Conservation (phyloP, 2,329 filamentous ascomycete species). For the Didymosphaeria variabile region DNA sequence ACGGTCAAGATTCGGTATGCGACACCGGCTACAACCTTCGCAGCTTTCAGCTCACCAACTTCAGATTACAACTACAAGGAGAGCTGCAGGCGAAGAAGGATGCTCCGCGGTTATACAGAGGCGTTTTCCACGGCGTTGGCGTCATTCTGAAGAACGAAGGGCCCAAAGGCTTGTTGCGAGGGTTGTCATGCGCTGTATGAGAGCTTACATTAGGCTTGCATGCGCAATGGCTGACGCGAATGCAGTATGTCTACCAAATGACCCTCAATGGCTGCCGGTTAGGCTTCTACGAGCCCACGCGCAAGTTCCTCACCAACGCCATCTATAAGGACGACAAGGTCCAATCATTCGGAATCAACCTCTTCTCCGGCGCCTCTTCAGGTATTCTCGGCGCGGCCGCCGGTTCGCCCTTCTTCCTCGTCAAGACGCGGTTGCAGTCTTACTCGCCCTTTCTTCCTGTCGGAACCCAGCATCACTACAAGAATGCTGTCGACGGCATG, state of each 20-base stretch:
- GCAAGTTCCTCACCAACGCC: conserved; percentile 72
- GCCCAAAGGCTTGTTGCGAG: conserved; percentile 82
- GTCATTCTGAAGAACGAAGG: conserved; percentile 94
- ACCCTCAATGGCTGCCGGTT: conserved; percentile 95
- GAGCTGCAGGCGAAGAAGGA: conserved; percentile 88
- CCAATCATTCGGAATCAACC: conserved; percentile 90
- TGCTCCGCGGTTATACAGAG: conserved; percentile 87
- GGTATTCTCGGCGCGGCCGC: conserved; percentile 92
- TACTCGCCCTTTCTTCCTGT: conserved; percentile 92
- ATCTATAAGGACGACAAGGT: conserved; percentile 76
- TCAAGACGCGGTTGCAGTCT: conserved; percentile 95
- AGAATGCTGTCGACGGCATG: conserved; percentile 84
- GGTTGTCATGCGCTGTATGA: conserved; percentile 80
- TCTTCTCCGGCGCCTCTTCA: conserved; percentile 88
- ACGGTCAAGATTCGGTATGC: conserved; percentile 95
- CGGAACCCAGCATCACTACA: conserved; percentile 95
- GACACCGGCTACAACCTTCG: neutral
- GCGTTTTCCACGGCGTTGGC: conserved; percentile 87
- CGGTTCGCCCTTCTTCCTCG: conserved; percentile 95
- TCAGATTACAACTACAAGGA: conserved; percentile 91
- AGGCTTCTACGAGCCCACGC: conserved; percentile 97
- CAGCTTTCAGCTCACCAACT: neutral
- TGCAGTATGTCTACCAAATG: conserved; percentile 90
- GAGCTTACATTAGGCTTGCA: neutral
- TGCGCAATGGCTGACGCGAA: conserved; percentile 20